Percentiles rank a stretch among this genome's conserved stretches.
phyloP scores from a whole-genome alignment of 164 flowering plant genomes.

The Aristolochia fimbriata region DNA sequence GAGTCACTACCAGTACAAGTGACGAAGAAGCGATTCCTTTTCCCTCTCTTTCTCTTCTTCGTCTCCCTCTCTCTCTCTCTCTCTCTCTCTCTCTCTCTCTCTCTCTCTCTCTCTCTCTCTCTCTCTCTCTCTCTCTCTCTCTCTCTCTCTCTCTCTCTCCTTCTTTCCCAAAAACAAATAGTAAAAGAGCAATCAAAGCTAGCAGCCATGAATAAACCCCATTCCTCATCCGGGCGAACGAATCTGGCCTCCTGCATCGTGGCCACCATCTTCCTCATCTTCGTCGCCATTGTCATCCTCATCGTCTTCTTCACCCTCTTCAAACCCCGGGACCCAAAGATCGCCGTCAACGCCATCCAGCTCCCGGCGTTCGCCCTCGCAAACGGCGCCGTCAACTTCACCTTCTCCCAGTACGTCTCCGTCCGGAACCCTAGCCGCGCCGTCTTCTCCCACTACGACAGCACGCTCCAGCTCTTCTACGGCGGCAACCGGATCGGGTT shows the following conservation, averaged over 20 bases:
- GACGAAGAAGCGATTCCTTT: too few relatives aligned
- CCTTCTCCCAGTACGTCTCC: constrained; percentile 73
- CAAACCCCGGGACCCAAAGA: constrained; percentile 66
- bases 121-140: too few relatives aligned
- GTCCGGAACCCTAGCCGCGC: constrained; percentile 77
- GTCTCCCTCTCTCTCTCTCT: too few relatives aligned
- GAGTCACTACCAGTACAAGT: too few relatives aligned
- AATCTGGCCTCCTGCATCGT: constrained; percentile 85
- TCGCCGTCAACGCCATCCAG: constrained; percentile 60
- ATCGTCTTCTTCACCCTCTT: constrained; percentile 81
- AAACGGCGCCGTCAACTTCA: constrained; percentile 70
- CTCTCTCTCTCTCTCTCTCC: too few relatives aligned
- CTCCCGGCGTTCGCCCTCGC: constrained; percentile 69
- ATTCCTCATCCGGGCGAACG: constrained; percentile 35
- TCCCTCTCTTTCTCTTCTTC: too few relatives aligned
- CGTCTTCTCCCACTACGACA: constrained; percentile 81
- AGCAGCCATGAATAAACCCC: neutral
- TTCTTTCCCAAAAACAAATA: neutral
- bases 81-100: neutral
- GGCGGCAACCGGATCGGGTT: constrained; percentile 67
- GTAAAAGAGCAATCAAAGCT: neutral
- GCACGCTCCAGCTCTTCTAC: constrained; percentile 75
- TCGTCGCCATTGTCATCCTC: constrained; percentile 43
- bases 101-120: too few relatives aligned
- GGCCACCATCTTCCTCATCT: constrained; percentile 66